A percentile compares a stretch with the other conserved stretches of the same genome.
phyloP scores from a whole-genome alignment of 306 rosid species.

The Pterocarpus santalinus region DNA sequence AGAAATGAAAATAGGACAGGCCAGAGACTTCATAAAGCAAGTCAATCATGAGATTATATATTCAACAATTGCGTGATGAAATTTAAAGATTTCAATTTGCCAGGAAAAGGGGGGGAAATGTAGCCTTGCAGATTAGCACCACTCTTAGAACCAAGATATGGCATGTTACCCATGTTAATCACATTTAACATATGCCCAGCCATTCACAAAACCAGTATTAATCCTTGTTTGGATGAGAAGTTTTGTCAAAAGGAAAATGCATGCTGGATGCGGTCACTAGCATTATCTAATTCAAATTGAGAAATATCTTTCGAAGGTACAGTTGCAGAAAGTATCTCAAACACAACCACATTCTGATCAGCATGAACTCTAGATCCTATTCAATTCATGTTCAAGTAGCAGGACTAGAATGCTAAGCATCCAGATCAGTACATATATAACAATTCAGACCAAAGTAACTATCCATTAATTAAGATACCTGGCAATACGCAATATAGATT shows the following conservation, averaged over 20 bases:
- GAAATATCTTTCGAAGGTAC: constrained; percentile 3
- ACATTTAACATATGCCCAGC: constrained; percentile 15
- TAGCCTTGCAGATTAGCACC: constrained; percentile 21
- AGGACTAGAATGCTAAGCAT: constrained; percentile 23
- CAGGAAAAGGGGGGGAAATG: background rate
- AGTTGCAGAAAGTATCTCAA: constrained; percentile 12
- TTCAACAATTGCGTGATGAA: background rate
- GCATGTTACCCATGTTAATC: constrained; percentile 4
- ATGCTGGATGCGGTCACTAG: constrained; percentile 2
- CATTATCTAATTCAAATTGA: constrained; percentile 8
- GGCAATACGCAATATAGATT: background rate
- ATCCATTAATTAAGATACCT: constrained; percentile 24
- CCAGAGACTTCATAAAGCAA: constrained; percentile 23
- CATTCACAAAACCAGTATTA: constrained; percentile 18
- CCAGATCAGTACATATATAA: constrained; percentile 8
- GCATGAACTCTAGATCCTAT: background rate
- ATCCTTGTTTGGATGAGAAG: background rate
- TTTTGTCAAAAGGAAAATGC: background rate
- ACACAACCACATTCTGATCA: constrained; percentile 2
- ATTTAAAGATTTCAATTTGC: constrained; percentile 18
- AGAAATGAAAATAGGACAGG: background rate
- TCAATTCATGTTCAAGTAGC: constrained; percentile 3
- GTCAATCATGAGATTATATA: constrained; percentile 21
- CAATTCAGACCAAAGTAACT: constrained; percentile 17
- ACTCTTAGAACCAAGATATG: constrained; percentile 18